A percentile compares a stretch with the other conserved stretches of the same genome.
Evolutionary conservation across 1,139 yeast species (phyloP).

Genomic region (Hansenula lynferdii): DNA sequence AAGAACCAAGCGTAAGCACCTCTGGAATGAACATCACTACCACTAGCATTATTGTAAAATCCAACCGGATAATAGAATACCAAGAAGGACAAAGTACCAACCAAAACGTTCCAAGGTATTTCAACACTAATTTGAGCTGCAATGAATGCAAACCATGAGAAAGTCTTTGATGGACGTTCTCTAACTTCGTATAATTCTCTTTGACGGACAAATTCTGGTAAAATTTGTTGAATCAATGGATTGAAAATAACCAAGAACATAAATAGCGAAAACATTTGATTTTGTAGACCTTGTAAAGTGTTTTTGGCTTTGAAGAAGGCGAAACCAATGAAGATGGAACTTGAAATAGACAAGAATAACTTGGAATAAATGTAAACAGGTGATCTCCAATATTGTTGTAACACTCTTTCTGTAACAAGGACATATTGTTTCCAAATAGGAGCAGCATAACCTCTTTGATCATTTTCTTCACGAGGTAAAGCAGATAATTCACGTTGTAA

Average conservation of each 20-base stretch:
- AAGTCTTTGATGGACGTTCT: constrained; percentile 75
- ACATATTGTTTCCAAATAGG: constrained; percentile 45
- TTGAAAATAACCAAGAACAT: constrained; percentile 62
- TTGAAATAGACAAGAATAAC: constrained; percentile 40
- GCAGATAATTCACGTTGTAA: constrained; percentile 39
- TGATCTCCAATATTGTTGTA: constrained; percentile 72
- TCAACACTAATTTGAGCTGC: constrained; percentile 66
- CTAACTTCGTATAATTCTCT: constrained; percentile 85
- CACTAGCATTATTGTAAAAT: constrained; percentile 49
- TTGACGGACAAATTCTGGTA: constrained; percentile 67
- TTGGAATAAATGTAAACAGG: constrained; percentile 70
- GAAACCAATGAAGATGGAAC: constrained; percentile 53
- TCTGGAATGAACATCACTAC: constrained; percentile 44
- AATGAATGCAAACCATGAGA: constrained; percentile 58
- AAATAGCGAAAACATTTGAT: constrained; percentile 66
- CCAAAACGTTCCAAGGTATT: constrained; percentile 66
- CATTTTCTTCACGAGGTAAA: constrained; percentile 20
- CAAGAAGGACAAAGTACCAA: constrained; percentile 64
- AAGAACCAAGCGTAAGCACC: constrained; percentile 69
- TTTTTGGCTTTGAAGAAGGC: constrained; percentile 59
- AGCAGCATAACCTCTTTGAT: constrained; percentile 32
- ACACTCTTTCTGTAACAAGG: constrained; percentile 48
- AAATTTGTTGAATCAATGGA: constrained; percentile 65
- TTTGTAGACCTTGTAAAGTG: constrained; percentile 55
- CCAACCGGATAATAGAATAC: constrained; percentile 86